phyloP scores from a whole-genome alignment of 1,284 basidiomycete species.

The Sanghuangporus weigelae region DNA sequence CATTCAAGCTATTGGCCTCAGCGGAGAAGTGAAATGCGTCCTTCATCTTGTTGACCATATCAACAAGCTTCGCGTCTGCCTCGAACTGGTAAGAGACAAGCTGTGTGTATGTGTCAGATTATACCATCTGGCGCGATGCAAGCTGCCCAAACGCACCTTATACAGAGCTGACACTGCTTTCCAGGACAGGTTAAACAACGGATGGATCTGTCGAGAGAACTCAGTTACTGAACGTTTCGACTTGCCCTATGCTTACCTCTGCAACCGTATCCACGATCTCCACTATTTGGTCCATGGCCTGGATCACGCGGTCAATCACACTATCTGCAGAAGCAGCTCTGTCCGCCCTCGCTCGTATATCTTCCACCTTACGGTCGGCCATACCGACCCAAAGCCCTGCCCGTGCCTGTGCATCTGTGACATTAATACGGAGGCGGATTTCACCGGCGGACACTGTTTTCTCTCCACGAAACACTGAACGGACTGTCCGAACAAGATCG shows the following conservation, averaged over 20 bases:
- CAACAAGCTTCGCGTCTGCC: background rate
- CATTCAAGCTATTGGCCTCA: background rate
- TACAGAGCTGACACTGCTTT: background rate
- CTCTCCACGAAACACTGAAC: background rate
- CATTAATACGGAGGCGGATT: background rate
- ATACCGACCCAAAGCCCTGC: background rate
- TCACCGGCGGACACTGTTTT: background rate
- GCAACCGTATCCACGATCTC: background rate
- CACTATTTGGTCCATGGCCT: background rate
- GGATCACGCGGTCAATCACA: background rate
- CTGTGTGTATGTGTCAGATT: background rate
- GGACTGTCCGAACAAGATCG: background rate
- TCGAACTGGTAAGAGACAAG: background rate
- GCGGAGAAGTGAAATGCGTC: background rate
- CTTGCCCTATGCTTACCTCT: background rate
- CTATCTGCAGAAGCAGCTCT: too few species aligned
- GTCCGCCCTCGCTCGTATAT: background rate
- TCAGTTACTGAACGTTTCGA: accelerated
- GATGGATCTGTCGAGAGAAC: background rate
- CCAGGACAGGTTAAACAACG: background rate
- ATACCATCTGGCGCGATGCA: background rate
- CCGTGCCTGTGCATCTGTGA: background rate
- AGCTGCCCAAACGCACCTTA: background rate
- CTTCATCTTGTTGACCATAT: background rate
- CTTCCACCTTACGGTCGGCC: background rate